Conservation (phyloP, 306 rosid genomes). For the Prunus padus region DNA sequence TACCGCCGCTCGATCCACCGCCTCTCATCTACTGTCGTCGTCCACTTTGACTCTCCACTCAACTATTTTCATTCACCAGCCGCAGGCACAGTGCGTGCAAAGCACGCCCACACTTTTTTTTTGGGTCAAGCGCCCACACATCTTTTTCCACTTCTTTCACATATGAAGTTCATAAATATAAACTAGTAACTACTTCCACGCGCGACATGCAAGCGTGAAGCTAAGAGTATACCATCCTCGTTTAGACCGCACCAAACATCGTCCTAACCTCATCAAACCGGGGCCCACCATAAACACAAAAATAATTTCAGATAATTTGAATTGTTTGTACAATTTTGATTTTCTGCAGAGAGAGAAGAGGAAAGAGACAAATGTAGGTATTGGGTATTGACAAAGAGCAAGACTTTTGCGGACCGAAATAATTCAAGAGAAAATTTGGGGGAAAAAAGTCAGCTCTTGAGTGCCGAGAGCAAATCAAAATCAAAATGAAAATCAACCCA, state of each 20-base stretch:
- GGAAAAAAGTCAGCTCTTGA: slow-evolving; percentile 47
- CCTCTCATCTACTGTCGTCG: neutral
- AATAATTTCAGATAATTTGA: neutral
- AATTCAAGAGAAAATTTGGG: neutral
- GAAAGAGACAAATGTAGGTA: slow-evolving; percentile 16
- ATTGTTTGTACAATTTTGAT: neutral
- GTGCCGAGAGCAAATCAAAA: slow-evolving; percentile 1
- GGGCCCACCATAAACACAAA: slow-evolving; percentile 1
- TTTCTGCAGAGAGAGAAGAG: neutral
- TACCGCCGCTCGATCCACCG: slow-evolving; percentile 27
- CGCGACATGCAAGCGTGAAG: slow-evolving; percentile 18
- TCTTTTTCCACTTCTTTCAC: neutral
- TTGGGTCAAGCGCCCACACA: too few species aligned
- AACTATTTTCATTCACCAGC: neutral
- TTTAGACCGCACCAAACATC: slow-evolving; percentile 17
- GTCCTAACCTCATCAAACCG: slow-evolving; percentile 7
- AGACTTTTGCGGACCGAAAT: neutral
- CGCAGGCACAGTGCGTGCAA: slow-evolving; percentile 20
- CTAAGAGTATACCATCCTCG: slow-evolving; percentile 7
- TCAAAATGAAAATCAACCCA: neutral
- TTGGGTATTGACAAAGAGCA: slow-evolving; percentile 24
- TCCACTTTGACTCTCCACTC: neutral
- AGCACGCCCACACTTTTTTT: too few species aligned
- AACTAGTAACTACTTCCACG: neutral
- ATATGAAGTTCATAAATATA: too few species aligned